Evolutionary conservation across 2,329 filamentous ascomycete species (phyloP), one percentile per base, ranked within the genome.

Genomic region (Paraphoma chrysanthemicola): DNA sequence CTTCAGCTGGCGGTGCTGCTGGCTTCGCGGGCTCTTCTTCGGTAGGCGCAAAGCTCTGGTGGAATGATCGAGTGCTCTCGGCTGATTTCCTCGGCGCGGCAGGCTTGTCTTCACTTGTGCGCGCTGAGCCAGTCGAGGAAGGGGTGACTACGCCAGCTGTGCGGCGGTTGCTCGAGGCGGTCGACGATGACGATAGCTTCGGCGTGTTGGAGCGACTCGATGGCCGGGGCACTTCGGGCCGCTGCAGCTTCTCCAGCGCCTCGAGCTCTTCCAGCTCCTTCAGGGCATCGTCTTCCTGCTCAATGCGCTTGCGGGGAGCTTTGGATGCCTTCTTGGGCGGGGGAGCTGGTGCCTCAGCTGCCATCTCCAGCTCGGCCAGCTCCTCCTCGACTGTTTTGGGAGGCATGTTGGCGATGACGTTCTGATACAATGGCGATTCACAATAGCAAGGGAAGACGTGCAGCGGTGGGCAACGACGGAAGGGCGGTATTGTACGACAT

Each of bases 191-290:
- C 55, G 81, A 82, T 56, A 83, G 76, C 66, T 91, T 90, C 39
- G 94, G 95, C 1, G 94, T 98, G 69, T 91, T 89, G 14, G 94
- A 91, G 46, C 93, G 88, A 48, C 75, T 78, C 28, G 62, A 88
- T 88, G 59, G 81, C 71, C 31, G 91, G 85, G 71, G 89, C 83
- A 75, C 91, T 46, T 73, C 71, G 17, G 72, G 69, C 9, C 88
- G 51, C 86, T 84, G 68, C 87, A 70, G 69, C 62, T 76, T 77
- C 28, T 72, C 73, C 2, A 77, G 66, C 1, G 71, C 71, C 54
- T 77, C 91, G 43, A 96, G 86, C 67, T 89, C 88, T 75, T 96
- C 92, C 59, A 98, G 86, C 68, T 97, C 93, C 60, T 93, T 93
- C 39, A 98, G 85, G 55, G 94, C 87, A 74, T 97, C 93, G 67